Evolutionary conservation across 164 flowering plant species (phyloP).

Genomic region (Magnolia kwangsiensis): DNA sequence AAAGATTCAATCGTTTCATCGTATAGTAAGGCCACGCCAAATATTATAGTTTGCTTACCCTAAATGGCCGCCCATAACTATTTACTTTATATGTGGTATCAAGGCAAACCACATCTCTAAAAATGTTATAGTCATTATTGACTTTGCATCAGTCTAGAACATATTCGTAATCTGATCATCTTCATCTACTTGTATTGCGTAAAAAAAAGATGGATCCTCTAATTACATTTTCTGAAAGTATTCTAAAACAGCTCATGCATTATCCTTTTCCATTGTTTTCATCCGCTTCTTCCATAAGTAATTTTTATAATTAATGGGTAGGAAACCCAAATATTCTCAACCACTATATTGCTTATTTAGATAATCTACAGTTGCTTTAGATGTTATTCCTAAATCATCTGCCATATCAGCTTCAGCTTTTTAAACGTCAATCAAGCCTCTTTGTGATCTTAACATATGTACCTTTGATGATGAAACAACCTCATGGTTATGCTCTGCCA

Average conservation of each 20-base stretch:
- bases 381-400: no score
- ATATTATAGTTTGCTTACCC: conserved; percentile 14
- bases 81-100: conserved; percentile 12
- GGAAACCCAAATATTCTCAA: neutral
- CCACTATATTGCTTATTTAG: no score
- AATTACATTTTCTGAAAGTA: conserved; percentile 7
- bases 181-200: conserved; percentile 15
- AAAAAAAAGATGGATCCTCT: conserved; percentile 16
- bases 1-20: conserved; percentile 18
- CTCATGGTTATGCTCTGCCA: no score
- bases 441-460: no score
- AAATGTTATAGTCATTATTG: conserved; percentile 9
- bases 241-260: conserved; percentile 1
- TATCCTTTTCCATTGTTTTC: neutral
- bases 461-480: no score
- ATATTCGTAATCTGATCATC: conserved; percentile 10
- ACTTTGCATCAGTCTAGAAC: conserved; percentile 20
- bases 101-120: conserved; percentile 21
- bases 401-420: no score
- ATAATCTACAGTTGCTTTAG: no score
- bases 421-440: no score
- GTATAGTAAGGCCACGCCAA: conserved; percentile 14
- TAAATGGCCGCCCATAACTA: conserved; percentile 14
- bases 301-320: neutral
- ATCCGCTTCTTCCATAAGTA: neutral